A percentile compares a stretch with the other conserved stretches of the same genome.
phyloP scores from a whole-genome alignment of 2,329 filamentous ascomycete species.

The Raffaelea arxii region DNA sequence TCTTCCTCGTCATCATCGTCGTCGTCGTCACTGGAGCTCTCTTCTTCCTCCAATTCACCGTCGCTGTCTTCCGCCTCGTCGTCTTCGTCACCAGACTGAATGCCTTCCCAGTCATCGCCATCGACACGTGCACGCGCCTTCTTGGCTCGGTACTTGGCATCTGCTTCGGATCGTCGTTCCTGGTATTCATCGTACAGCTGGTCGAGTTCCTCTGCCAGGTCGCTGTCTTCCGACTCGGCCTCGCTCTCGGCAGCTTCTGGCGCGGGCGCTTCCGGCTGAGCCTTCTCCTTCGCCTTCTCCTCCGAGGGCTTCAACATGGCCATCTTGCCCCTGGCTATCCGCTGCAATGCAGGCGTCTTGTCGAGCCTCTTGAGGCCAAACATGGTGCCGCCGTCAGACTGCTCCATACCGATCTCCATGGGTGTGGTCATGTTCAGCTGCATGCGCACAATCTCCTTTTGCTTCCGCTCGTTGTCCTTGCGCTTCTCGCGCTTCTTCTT shows the following conservation, averaged over 20 bases:
- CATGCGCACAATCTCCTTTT: conserved; percentile 90
- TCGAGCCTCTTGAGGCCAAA: conserved; percentile 79
- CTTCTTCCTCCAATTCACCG: conserved; percentile 46
- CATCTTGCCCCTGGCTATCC: conserved; percentile 73
- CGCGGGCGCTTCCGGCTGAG: conserved; percentile 51
- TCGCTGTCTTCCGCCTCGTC: conserved; percentile 47
- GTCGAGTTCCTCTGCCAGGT: conserved; percentile 65
- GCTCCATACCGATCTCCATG: conserved; percentile 91
- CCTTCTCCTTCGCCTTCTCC: conserved; percentile 28
- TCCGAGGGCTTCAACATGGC: conserved; percentile 44
- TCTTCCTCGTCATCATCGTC: conserved; percentile 34
- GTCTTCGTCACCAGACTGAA: conserved; percentile 52
- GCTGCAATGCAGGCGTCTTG: conserved; percentile 58
- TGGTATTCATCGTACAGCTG: conserved; percentile 78
- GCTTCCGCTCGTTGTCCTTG: conserved; percentile 86
- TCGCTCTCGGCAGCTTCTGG: conserved; percentile 45
- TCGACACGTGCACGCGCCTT: conserved; percentile 71
- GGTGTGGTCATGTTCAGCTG: conserved; percentile 95
- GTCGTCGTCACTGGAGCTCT: conserved; percentile 53
- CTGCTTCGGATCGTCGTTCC: conserved; percentile 65
- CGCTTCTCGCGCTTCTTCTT: conserved; percentile 76
- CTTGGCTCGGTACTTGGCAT: conserved; percentile 87
- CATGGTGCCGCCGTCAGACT: conserved; percentile 71
- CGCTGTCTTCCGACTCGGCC: conserved; percentile 27
- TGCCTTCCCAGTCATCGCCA: conserved; percentile 86